Evolutionary conservation across 495 filamentous ascomycete genomes (phyloP), one percentile per base, ranked within the genome.

Genomic region (Penicillium lagena): DNA sequence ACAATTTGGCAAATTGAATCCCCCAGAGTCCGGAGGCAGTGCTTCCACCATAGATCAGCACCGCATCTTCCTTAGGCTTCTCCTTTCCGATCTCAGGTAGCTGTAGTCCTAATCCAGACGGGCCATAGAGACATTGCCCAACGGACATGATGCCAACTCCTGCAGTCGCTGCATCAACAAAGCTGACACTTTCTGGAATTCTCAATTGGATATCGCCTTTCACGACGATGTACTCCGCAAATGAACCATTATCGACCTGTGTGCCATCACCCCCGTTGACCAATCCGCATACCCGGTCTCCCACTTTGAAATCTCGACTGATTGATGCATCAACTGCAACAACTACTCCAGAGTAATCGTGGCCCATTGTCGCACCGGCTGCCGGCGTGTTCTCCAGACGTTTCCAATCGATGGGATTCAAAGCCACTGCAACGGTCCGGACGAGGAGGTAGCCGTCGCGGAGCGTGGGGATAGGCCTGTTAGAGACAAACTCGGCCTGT

Each of bases 131-230:
- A 7, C 44, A 54, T 9, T 42, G 43, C 5, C 51, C 58, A 7
- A 51, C 46, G 7, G 58, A 77, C 2, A 60, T 54, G n/a, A 75
- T 58, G 8, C 70, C 73, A 5, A 75, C 55, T 2, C 72, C 72
- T 1, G 77, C 54, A 11, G 72, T 71, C 1, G 72, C 60, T 1
- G 72, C 76, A 4, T 66, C 59, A 28, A 72, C 72, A 32, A 70
- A 77, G 34, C 43, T 63, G 5, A 71, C 47, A 34, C 71, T 60
- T 4, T 73, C 71, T 7, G 79, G 76, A 13, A 75, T 55, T 29
- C 69, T 63, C 5, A 73, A 54, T 32, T 73, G 56, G 28, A 64
- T 53, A 47, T 78, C 70, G 3, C 59, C 68, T 39, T 69, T 70
- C 0, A 64, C 65, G 12, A 62, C 52, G 15, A 63, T 48, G 43